A percentile compares a stretch with the other conserved stretches of the same genome.
phyloP scores from a whole-genome alignment of 2,329 filamentous ascomycete genomes.

The Pseudocercospora pini-densiflorae region DNA sequence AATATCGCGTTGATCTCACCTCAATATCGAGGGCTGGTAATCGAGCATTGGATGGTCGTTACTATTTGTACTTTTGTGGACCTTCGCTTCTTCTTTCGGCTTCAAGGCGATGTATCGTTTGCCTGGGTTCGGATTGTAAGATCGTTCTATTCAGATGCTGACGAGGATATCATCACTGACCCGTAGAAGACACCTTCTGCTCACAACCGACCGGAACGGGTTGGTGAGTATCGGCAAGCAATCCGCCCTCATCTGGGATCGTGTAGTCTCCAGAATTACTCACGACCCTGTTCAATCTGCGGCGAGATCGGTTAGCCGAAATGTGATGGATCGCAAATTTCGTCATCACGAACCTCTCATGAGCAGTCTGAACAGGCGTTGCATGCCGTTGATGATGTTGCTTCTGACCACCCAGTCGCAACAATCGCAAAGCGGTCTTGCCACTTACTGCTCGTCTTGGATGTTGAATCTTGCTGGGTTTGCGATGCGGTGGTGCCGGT shows the following conservation, averaged over 20 bases:
- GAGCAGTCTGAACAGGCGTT: constrained; percentile 25
- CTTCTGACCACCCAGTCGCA: constrained; percentile 23
- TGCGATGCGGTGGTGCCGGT: constrained; percentile 37
- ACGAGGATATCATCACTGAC: constrained; percentile 28
- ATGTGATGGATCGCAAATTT: constrained; percentile 16
- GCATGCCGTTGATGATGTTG: constrained; percentile 17
- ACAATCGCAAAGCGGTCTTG: constrained; percentile 41
- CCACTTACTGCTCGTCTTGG: constrained; percentile 32
- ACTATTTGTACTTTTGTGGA: background rate
- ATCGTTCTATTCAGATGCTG: background rate
- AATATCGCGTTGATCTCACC: constrained; percentile 14
- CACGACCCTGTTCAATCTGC: constrained; percentile 25
- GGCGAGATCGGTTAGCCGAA: constrained; percentile 14
- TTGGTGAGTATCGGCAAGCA: constrained; percentile 28
- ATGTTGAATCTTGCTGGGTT: constrained; percentile 35
- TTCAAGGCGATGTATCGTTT: constrained; percentile 35
- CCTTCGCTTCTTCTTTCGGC: constrained; percentile 18
- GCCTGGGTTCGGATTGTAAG: constrained; percentile 28
- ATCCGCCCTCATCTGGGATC: constrained; percentile 35
- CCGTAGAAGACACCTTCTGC: constrained; percentile 41
- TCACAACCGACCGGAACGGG: constrained; percentile 35
- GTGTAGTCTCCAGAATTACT: constrained; percentile 1
- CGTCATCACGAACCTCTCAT: constrained; percentile 30
- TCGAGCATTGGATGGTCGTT: constrained; percentile 1
- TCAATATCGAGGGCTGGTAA: constrained; percentile 26